Percentiles rank a stretch among this genome's conserved stretches.
Conservation (phyloP, 257 asterid genomes). For the Sherardia arvensis region DNA sequence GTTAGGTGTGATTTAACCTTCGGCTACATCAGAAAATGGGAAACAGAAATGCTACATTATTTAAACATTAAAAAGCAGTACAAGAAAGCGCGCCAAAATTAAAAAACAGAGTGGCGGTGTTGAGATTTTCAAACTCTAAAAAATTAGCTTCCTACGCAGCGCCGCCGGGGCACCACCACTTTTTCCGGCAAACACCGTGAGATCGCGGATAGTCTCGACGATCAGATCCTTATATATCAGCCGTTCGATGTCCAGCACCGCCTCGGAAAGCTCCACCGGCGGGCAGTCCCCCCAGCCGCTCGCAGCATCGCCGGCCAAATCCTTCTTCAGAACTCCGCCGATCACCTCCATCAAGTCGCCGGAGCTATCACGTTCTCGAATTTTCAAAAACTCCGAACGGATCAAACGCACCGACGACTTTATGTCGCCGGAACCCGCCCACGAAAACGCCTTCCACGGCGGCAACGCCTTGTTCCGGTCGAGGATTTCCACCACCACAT, state of each 20-base stretch:
- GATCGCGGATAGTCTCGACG: slow-evolving; percentile 59
- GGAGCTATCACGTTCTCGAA: slow-evolving; percentile 29
- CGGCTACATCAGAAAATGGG: not conserved
- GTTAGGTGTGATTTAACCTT: not conserved
- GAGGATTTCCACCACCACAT: slow-evolving; percentile 57
- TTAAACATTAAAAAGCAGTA: not conserved
- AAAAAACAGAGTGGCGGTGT: slow-evolving; percentile 21
- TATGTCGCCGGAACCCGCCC: slow-evolving; percentile 14
- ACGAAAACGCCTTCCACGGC: slow-evolving; percentile 56
- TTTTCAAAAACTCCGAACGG: slow-evolving; percentile 58
- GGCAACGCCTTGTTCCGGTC: slow-evolving; percentile 53
- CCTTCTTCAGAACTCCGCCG: slow-evolving; percentile 61
- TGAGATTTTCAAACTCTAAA: slow-evolving; percentile 21
- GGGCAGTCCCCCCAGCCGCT: slow-evolving; percentile 77
- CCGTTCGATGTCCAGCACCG: slow-evolving; percentile 70
- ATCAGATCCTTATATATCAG: slow-evolving; percentile 73
- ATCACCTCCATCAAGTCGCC: slow-evolving; percentile 58
- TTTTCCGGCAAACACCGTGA: slow-evolving; percentile 41
- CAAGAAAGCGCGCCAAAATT: slow-evolving; percentile 13
- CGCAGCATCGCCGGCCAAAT: slow-evolving; percentile 45
- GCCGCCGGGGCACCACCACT: slow-evolving; percentile 18
- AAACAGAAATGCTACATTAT: not conserved
- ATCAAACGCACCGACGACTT: slow-evolving; percentile 31
- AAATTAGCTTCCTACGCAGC: slow-evolving; percentile 68
- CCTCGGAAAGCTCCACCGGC: slow-evolving; percentile 60